Conservation (phyloP, 2,329 filamentous ascomycete species). For the Penicillium crustosum region DNA sequence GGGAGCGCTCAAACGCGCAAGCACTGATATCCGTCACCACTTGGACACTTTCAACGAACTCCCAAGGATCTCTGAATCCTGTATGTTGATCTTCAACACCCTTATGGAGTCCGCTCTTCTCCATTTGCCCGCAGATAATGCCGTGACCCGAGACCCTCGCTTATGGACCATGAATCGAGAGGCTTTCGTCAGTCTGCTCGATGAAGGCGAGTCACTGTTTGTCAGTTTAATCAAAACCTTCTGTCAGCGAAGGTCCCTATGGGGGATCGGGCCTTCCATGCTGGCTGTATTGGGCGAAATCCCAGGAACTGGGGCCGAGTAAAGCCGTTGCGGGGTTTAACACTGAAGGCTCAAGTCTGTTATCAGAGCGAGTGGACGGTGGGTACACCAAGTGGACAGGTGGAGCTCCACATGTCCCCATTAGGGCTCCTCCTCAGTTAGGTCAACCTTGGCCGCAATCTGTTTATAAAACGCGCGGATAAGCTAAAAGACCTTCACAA, state of each 20-base stretch:
- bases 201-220: background rate
- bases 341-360: background rate
- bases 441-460: background rate
- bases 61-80: no score
- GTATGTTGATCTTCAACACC: no score
- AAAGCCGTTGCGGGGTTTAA: no score
- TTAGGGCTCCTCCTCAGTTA: background rate
- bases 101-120: no score
- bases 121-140: no score
- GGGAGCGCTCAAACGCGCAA: no score
- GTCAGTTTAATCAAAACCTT: no score
- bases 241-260: background rate
- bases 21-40: no score
- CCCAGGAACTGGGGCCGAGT: no score
- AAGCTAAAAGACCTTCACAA: background rate
- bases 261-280: conserved; percentile 17
- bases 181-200: conserved; percentile 2
- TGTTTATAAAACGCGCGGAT: background rate
- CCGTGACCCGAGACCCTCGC: background rate
- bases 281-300: background rate
- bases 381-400: background rate
- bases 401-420: conserved; percentile 14
- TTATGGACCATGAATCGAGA: conserved; percentile 13
- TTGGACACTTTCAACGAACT: no score
- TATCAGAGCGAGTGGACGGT: background rate